Percentiles rank a stretch among this genome's conserved stretches.
Evolutionary conservation across 768 basidiomycete species (phyloP).

Genomic region (Lentinula lateritia): DNA sequence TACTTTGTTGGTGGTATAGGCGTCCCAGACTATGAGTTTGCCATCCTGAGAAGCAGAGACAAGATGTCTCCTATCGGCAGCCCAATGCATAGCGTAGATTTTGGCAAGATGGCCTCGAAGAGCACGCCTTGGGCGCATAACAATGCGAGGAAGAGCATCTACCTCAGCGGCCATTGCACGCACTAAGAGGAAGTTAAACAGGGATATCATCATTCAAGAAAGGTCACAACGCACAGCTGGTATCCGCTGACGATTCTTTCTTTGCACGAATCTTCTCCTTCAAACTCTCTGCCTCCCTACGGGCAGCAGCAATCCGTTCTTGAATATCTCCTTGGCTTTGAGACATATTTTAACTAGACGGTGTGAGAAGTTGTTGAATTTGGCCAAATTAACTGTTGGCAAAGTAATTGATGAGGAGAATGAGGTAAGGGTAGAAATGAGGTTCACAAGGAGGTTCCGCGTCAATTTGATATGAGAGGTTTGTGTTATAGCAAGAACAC

Average conservation of each 20-base stretch:
- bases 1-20: slow-evolving; percentile 99
- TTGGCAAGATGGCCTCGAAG: slow-evolving; percentile 97
- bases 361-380: not conserved
- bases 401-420: not conserved
- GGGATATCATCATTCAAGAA: not conserved
- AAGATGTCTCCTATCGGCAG: slow-evolving; percentile 92
- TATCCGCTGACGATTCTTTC: slow-evolving; percentile 96
- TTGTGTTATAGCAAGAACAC: not conserved
- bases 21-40: slow-evolving; percentile 99
- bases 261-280: slow-evolving; percentile 99
- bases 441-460: not conserved
- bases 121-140: slow-evolving; percentile 93
- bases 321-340: slow-evolving; percentile 82
- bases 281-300: slow-evolving; percentile 92
- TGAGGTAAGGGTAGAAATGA: not conserved
- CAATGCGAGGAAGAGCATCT: slow-evolving; percentile 90
- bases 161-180: slow-evolving; percentile 98
- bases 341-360: slow-evolving; percentile 44
- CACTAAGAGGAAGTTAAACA: slow-evolving; percentile 43
- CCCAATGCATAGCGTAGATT: slow-evolving; percentile 99
- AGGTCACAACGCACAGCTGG: slow-evolving; percentile 67
- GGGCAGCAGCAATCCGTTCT: slow-evolving; percentile 91
- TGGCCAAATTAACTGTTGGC: not conserved
- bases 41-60: slow-evolving; percentile 99
- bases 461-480: not conserved